Conservation (phyloP, 345 rosid genomes). For the Eutrema heterophyllum region DNA sequence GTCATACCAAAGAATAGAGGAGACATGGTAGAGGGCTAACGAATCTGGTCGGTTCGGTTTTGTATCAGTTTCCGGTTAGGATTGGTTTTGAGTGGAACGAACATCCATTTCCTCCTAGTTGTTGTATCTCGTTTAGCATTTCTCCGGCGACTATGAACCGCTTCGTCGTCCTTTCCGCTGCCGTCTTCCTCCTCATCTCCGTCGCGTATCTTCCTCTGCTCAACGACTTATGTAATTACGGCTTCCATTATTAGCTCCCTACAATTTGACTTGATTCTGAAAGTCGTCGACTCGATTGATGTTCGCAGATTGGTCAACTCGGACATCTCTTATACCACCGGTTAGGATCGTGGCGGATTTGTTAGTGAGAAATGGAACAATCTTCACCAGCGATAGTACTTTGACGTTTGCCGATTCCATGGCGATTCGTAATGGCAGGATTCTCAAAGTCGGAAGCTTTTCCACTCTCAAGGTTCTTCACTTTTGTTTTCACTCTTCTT, state of each 20-base stretch:
- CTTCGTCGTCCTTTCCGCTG: slow-evolving; percentile 35
- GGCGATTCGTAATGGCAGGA: slow-evolving; percentile 66
- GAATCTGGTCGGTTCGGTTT: background rate
- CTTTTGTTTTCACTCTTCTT: background rate
- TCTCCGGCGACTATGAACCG: slow-evolving; percentile 36
- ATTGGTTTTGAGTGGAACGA: background rate
- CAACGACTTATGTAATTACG: slow-evolving; percentile 26
- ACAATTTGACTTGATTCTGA: background rate
- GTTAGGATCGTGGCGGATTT: slow-evolving; percentile 49
- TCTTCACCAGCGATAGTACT: slow-evolving; percentile 69
- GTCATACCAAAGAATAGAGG: no score
- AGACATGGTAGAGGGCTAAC: no score
- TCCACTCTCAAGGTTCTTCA: slow-evolving; percentile 57
- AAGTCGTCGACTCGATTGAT: background rate
- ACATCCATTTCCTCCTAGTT: background rate
- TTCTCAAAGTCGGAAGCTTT: slow-evolving; percentile 64
- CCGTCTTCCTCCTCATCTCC: slow-evolving; percentile 38
- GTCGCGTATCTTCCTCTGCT: slow-evolving; percentile 32
- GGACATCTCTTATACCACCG: slow-evolving; percentile 30
- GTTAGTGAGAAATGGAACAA: slow-evolving; percentile 60
- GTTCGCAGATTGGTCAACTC: slow-evolving; percentile 48
- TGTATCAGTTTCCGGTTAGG: background rate
- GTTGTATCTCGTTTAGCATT: background rate
- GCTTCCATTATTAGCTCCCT: background rate
- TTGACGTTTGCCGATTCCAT: slow-evolving; percentile 69